Conservation (phyloP, 768 basidiomycete species). For the Calocera viscosa region DNA sequence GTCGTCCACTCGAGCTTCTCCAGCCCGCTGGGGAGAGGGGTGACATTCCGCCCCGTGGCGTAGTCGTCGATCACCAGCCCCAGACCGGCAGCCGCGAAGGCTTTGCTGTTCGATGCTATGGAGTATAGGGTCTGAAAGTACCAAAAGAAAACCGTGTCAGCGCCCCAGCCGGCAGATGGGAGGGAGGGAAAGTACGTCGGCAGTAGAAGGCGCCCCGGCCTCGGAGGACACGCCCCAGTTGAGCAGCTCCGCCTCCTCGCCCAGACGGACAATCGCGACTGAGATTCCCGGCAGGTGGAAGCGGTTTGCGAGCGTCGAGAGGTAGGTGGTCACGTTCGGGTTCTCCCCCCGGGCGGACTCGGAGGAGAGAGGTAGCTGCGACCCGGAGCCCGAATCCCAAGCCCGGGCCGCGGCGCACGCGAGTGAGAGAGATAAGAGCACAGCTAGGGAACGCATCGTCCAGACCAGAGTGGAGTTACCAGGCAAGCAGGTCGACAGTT, state of each 20-base stretch:
- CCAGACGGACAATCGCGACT: constrained; percentile 21
- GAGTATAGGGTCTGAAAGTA: constrained; percentile 29
- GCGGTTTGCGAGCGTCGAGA: neutral
- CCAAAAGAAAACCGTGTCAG: neutral
- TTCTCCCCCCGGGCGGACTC: no score
- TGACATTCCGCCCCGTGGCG: constrained; percentile 26
- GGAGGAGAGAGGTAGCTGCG: neutral
- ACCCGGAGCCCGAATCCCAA: neutral
- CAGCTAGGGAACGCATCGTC: neutral
- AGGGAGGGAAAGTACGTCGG: constrained; percentile 24
- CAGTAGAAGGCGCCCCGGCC: constrained; percentile 24
- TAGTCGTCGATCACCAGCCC: constrained; percentile 36
- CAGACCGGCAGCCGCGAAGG: constrained; percentile 30
- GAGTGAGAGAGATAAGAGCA: neutral
- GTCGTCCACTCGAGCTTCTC: constrained; percentile 29
- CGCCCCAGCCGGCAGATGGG: neutral
- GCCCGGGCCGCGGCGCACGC: neutral
- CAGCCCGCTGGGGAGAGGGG: constrained; percentile 27
- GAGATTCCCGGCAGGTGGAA: constrained; percentile 26
- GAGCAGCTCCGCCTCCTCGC: constrained; percentile 24
- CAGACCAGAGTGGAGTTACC: no score
- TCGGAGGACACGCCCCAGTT: constrained; percentile 31
- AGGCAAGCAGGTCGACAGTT: no score
- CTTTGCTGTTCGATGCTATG: constrained; percentile 31
- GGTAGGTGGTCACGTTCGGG: neutral